Evolutionary conservation across 2,329 filamentous ascomycete species (phyloP).

Genomic region (Neonectria coccinea): DNA sequence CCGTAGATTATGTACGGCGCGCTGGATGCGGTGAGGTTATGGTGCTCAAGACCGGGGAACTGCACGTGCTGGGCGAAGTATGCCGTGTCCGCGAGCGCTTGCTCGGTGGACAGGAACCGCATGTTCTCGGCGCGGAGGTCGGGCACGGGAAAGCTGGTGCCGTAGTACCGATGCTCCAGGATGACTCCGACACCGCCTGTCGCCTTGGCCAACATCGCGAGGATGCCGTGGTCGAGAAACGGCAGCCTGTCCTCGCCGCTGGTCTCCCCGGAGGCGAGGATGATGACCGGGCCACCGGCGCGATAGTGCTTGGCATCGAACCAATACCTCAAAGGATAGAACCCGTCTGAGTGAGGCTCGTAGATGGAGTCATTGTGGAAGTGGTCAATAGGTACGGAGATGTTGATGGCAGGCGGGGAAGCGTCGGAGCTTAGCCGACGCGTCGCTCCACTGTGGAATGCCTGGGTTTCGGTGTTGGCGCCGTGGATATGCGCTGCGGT

Average conservation of each 20-base stretch:
- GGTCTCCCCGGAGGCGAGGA: slow-evolving; percentile 80
- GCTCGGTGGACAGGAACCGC: slow-evolving; percentile 85
- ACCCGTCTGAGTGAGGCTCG: slow-evolving; percentile 77
- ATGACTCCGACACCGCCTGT: slow-evolving; percentile 82
- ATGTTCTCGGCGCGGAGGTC: slow-evolving; percentile 76
- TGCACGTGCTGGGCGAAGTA: slow-evolving; percentile 82
- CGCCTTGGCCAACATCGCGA: slow-evolving; percentile 75
- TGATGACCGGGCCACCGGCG: slow-evolving; percentile 82
- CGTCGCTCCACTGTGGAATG: slow-evolving; percentile 13
- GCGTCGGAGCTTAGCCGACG: slow-evolving; percentile 10
- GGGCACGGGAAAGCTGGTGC: slow-evolving; percentile 75
- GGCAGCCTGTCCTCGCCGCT: slow-evolving; percentile 71
- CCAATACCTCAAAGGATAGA: slow-evolving; percentile 83
- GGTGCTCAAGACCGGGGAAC: slow-evolving; percentile 76
- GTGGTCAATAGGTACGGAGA: slow-evolving; percentile 75
- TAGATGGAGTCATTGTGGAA: slow-evolving; percentile 85
- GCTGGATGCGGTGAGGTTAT: slow-evolving; percentile 72
- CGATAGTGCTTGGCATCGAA: slow-evolving; percentile 83
- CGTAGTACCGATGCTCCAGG: slow-evolving; percentile 90
- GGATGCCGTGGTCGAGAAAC: slow-evolving; percentile 82
- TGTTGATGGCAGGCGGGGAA: slow-evolving; percentile 39
- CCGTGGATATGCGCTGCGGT: not conserved
- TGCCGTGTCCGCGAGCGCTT: slow-evolving; percentile 82
- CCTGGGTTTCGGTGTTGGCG: slow-evolving; percentile 19
- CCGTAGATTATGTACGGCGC: slow-evolving; percentile 84